Conservation (phyloP, 139 green algal species). For the Tetradesmus obliquus region DNA sequence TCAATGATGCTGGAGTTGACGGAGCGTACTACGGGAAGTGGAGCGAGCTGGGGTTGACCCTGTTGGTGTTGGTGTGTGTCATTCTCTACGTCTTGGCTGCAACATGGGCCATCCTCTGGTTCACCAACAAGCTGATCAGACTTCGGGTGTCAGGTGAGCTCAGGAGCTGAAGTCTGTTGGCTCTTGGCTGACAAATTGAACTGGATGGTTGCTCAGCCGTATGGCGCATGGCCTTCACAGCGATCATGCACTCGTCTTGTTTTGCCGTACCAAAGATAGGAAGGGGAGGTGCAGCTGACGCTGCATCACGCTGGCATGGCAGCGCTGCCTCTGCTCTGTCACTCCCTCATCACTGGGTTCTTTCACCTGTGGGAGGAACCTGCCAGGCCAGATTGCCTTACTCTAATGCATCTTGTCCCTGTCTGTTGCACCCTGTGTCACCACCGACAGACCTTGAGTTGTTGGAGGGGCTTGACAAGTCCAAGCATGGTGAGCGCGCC, state of each 20-base stretch:
- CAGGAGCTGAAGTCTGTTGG: neutral
- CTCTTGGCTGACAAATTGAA: neutral
- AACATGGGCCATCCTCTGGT: neutral
- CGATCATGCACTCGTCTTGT: neutral
- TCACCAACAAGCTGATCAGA: constrained; percentile 21
- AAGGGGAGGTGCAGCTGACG: neutral
- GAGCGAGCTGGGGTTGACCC: neutral
- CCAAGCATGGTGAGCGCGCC: constrained; percentile 27
- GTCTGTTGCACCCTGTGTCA: neutral
- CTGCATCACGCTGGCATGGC: neutral
- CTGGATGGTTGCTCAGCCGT: neutral
- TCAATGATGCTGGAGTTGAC: constrained; percentile 16
- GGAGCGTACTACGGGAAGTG: constrained; percentile 14
- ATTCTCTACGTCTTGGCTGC: neutral
- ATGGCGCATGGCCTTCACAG: neutral
- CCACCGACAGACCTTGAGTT: neutral
- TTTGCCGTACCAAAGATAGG: neutral
- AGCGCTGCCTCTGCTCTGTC: neutral
- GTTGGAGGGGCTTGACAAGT: constrained; percentile 4
- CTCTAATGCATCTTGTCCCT: neutral
- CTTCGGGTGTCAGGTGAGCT: neutral
- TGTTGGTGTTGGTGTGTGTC: neutral
- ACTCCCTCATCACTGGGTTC: neutral
- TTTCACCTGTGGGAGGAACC: neutral
- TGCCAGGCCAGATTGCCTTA: neutral